A percentile compares a stretch with the other conserved stretches of the same genome.
phyloP scores from a whole-genome alignment of 441 rosid genomes.

The Rhodomyrtus psidioides region DNA sequence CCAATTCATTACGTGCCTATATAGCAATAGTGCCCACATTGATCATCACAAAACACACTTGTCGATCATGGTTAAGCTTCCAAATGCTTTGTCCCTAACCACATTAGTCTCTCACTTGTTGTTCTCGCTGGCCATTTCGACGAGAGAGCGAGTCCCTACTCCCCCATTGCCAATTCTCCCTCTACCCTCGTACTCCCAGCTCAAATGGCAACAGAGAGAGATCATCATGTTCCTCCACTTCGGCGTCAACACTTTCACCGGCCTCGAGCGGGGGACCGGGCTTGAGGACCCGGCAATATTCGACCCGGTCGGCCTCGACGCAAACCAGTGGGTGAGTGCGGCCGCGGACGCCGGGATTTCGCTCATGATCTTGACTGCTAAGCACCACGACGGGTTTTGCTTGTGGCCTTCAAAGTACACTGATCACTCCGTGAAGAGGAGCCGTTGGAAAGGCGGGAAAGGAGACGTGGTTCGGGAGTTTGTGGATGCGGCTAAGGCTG shows the following conservation, averaged over 20 bases:
- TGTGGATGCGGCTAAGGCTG: constrained; percentile 27
- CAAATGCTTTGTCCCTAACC: background rate
- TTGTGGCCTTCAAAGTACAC: constrained; percentile 67
- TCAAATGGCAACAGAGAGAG: constrained; percentile 72
- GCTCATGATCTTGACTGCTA: constrained; percentile 57
- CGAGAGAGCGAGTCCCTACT: constrained; percentile 23
- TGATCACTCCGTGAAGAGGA: constrained; percentile 40
- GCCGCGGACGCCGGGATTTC: constrained; percentile 52
- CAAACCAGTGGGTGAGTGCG: constrained; percentile 42
- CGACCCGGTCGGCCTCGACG: constrained; percentile 37
- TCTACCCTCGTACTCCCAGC: constrained; percentile 52
- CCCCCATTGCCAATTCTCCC: constrained; percentile 67
- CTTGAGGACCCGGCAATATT: constrained; percentile 45
- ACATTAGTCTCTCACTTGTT: background rate
- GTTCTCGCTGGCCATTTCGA: background rate
- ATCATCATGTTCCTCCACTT: constrained; percentile 74
- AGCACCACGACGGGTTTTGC: constrained; percentile 80
- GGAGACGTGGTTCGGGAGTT: constrained; percentile 63
- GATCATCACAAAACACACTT: background rate
- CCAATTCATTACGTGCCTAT: background rate
- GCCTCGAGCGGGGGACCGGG: constrained; percentile 66
- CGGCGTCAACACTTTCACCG: constrained; percentile 71
- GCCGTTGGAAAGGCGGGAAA: constrained; percentile 47
- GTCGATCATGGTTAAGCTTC: background rate
- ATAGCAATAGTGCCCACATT: background rate